Conservation (phyloP, 805 yeast species). For the Saccharomycopsis babjevae region DNA sequence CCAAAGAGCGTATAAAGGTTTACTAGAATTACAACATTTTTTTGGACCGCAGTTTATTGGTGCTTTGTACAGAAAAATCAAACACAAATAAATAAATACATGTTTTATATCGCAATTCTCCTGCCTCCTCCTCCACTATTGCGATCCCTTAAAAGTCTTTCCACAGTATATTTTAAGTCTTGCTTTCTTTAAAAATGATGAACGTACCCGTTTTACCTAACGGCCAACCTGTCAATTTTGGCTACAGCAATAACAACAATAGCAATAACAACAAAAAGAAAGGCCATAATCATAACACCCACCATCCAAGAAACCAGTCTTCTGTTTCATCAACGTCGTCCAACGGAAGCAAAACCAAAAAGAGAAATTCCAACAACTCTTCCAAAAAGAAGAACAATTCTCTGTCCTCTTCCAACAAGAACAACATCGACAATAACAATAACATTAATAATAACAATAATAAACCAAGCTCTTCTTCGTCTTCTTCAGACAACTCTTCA, state of each 20-base stretch:
- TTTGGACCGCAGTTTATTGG: no score
- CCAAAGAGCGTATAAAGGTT: no score
- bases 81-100: no score
- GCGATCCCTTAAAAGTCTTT: neutral
- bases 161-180: neutral
- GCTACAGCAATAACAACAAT: conserved; percentile 4
- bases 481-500: conserved; percentile 1
- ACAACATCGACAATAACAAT: neutral
- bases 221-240: conserved; percentile 18
- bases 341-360: neutral
- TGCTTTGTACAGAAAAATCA: no score
- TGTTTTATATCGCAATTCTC: no score
- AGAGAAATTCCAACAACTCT: neutral
- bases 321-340: neutral
- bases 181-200: conserved; percentile 1
- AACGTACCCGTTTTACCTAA: conserved; percentile 14
- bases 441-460: neutral
- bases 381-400: neutral
- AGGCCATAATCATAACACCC: neutral
- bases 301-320: conserved; percentile 1
- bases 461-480: neutral
- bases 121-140: no score
- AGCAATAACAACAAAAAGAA: conserved; percentile 5
- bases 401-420: neutral
- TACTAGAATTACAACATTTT: no score